Evolutionary conservation across 2,329 filamentous ascomycete species (phyloP), one percentile per base, ranked within the genome.

Genomic region (Diplodia seriata): DNA sequence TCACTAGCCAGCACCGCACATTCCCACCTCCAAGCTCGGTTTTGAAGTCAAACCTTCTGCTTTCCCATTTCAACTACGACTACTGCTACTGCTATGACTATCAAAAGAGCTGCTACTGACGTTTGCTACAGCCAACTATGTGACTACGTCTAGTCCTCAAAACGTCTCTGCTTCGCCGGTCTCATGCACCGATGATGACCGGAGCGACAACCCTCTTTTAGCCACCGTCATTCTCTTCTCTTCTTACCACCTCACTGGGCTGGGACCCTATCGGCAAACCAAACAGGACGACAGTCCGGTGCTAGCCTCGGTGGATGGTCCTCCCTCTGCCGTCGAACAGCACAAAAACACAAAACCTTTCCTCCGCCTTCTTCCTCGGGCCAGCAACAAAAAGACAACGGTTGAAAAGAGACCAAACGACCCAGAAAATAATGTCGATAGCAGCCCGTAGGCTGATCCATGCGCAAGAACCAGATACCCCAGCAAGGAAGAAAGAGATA

Each of bases 401-500:
- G 26, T 26, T 33, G 8, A 15, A 55, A 55, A 9, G 18, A 55
- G 14, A 55, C 29, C 26, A 38, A 55, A 55, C 53, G 26, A 20
- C 43, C 43, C 43, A 47, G 11, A 20, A 47, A 47, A 20, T 11
- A 47, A 20, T 11, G 29, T 55, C 53, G 53, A 55, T 18, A 31
- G 50, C 53, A 55, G 31, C 53, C 53, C 53, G 53, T 36, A 38
- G 53, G 31, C 53, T 36, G 53, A 33, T 36, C n/a, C 31, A 38
- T 55, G 15, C 53, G 23, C 50, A 50, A 23, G 50, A 53, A 53
- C 50, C 23, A 18, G n/a, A 20, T 15, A 50, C 26, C 15, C 18
- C 26, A 63, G 18, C 12, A 63, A 31, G 6, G 11, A 14, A 26
- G 14, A 50, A 8, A 11, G 31, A 49, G 8, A 31, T 29, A 29